Percentiles rank a stretch among this genome's conserved stretches.
phyloP scores from a whole-genome alignment of 2,329 filamentous ascomycete genomes.

The Periconia sp. region DNA sequence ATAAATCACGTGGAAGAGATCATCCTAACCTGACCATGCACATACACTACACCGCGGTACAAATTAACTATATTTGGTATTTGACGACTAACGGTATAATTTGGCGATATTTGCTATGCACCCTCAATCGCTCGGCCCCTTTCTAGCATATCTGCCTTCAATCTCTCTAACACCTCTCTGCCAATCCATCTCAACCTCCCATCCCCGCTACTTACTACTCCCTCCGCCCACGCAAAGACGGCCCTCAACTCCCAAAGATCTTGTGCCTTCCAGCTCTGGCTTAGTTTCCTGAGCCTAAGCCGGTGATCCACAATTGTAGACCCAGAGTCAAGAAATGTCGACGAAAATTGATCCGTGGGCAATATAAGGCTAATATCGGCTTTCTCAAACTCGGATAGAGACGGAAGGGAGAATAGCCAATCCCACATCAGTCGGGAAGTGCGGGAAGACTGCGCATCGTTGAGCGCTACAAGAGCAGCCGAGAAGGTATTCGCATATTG shows the following conservation, averaged over 20 bases:
- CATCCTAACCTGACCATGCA: too few relatives aligned
- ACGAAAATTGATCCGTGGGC: constrained; percentile 50
- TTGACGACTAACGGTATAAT: too few relatives aligned
- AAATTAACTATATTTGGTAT: too few relatives aligned
- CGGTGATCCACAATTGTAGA: constrained; percentile 73
- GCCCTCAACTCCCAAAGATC: constrained; percentile 66
- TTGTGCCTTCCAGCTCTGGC: constrained; percentile 53
- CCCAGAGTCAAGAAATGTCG: constrained; percentile 58
- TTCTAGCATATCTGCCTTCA: constrained; percentile 58
- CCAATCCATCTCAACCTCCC: constrained; percentile 60
- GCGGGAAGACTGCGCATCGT: constrained; percentile 58
- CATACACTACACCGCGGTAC: too few relatives aligned
- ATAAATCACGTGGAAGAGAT: too few relatives aligned
- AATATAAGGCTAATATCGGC: constrained; percentile 64
- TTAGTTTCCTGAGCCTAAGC: constrained; percentile 62
- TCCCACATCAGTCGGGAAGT: constrained; percentile 62
- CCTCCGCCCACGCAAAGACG: constrained; percentile 72
- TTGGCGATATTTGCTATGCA: too few relatives aligned
- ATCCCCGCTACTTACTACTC: constrained; percentile 31
- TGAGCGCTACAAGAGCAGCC: constrained; percentile 76
- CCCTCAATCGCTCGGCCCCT: constrained; percentile 35
- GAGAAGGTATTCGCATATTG: constrained; percentile 70
- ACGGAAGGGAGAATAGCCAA: constrained; percentile 73
- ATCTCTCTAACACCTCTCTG: constrained; percentile 60
- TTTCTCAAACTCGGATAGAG: constrained; percentile 55